phyloP scores from a whole-genome alignment of 2,329 filamentous ascomycete genomes.

The Massarina eburnea region DNA sequence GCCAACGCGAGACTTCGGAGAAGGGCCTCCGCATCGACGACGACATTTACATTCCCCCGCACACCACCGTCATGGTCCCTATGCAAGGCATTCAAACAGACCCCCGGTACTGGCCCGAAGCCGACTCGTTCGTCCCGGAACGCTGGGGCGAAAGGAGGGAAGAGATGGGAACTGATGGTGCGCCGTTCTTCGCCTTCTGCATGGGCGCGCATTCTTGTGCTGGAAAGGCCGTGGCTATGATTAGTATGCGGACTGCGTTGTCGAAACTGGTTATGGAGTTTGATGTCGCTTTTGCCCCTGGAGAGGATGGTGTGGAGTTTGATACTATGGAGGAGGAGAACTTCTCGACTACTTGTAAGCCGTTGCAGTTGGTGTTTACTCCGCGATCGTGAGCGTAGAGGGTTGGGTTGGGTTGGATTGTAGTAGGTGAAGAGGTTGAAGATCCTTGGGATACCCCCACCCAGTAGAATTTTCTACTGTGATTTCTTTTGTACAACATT shows the following conservation, averaged over 20 bases:
- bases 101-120: constrained; percentile 15
- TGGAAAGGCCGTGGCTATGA: constrained; percentile 21
- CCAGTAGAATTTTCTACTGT: too few species aligned
- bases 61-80: constrained; percentile 14
- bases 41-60: constrained; percentile 14
- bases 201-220: constrained; percentile 17
- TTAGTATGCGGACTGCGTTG: constrained; percentile 19
- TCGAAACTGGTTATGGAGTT: constrained; percentile 21
- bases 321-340: constrained; percentile 19
- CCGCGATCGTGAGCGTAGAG: too few species aligned
- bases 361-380: constrained; percentile 24
- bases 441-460: too few species aligned
- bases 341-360: constrained; percentile 23
- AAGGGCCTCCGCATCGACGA: too few species aligned
- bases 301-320: constrained; percentile 24
- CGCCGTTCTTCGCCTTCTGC: constrained; percentile 19
- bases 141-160: constrained; percentile 14
- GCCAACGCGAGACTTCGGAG: too few species aligned
- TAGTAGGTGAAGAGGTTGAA: too few species aligned
- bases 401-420: too few species aligned
- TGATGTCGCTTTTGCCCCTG: constrained; percentile 20
- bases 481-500: too few species aligned
- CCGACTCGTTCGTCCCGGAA: constrained; percentile 18
- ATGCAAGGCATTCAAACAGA: constrained; percentile 13
- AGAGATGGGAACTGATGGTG: constrained; percentile 18